These are phyloP conservation scores for Russula griseocarnosa DNA, from an alignment of 768 basidiomycete genomes.

Conservation along the genomic window DNA sequence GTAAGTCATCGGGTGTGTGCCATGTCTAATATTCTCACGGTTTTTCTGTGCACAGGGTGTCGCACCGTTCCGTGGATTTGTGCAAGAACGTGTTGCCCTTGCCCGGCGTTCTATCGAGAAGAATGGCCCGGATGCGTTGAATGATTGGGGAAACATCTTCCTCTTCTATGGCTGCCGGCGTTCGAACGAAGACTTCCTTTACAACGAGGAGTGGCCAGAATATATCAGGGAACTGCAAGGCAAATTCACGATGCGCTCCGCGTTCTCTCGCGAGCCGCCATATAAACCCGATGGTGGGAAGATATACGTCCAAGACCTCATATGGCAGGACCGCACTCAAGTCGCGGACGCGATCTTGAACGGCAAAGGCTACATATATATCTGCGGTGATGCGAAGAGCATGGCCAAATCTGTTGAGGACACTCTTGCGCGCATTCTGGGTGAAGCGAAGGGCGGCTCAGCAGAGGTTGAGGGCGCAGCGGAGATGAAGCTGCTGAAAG, in stretches of 20 bases:
- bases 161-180: constrained; percentile 96
- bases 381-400: constrained; percentile 93
- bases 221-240: constrained; percentile 84
- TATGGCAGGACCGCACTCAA: constrained; percentile 81
- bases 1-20: constrained; percentile 47
- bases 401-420: constrained; percentile 98
- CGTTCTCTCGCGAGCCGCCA: constrained; percentile 86
- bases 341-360: constrained; percentile 87
- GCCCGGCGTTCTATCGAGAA: constrained; percentile 93
- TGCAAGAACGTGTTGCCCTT: constrained; percentile 95
- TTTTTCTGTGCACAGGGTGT: constrained; percentile 63
- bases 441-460: constrained; percentile 89
- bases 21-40: constrained; percentile 21
- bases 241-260: constrained; percentile 84
- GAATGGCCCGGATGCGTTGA: constrained; percentile 88
- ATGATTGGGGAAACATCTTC: constrained; percentile 92
- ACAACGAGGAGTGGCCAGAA: constrained; percentile 91
- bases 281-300: constrained; percentile 89
- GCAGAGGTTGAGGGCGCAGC: constrained; percentile 84
- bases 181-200: constrained; percentile 86
- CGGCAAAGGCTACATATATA: constrained; percentile 95
- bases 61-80: constrained; percentile 98
- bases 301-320: constrained; percentile 97
- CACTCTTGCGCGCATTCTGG: constrained; percentile 74
- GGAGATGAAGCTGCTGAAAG: constrained; percentile 93